Conservation (phyloP, 2,329 filamentous ascomycete species). For the Ophiostoma pallidulum region DNA sequence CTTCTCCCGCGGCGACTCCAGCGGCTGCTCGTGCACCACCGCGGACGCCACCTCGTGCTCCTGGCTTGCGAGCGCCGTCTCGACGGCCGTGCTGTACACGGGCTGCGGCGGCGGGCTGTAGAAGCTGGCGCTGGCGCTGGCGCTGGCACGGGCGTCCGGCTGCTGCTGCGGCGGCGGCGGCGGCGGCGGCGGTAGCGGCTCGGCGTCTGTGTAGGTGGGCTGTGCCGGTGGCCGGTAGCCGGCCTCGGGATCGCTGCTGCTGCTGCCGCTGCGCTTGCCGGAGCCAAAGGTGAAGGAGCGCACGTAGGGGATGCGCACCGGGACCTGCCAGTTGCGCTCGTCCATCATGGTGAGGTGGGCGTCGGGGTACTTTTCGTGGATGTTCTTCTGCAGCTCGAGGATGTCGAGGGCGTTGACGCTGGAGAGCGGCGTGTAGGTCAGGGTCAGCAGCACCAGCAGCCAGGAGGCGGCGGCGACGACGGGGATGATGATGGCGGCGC, state of each 20-base stretch:
- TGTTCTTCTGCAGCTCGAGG: conserved; percentile 15
- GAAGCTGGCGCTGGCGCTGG: not conserved
- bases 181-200: not conserved
- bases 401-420: conserved; percentile 14
- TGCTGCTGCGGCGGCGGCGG: not conserved
- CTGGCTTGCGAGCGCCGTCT: conserved; percentile 4
- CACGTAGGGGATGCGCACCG: conserved; percentile 3
- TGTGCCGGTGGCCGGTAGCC: conserved; percentile 1
- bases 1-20: too few relatives aligned
- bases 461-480: conserved; percentile 7
- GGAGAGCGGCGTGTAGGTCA: conserved; percentile 12
- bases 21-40: conserved; percentile 1
- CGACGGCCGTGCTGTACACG: conserved; percentile 3
- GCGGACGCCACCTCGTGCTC: conserved; percentile 6
- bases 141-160: not conserved
- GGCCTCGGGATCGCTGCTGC: not conserved
- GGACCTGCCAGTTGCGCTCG: conserved; percentile 9
- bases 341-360: conserved; percentile 12
- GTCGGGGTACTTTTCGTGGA: conserved; percentile 14
- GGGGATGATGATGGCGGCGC: conserved; percentile 20
- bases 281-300: too few relatives aligned
- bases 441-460: conserved; percentile 14
- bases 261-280: not conserved
- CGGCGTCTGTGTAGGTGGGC: not conserved
- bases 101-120: conserved; percentile 6